Base-by-base conservation (phyloP, 2,329 filamentous ascomycete genomes). In the Elsinoe necatrix region DNA sequence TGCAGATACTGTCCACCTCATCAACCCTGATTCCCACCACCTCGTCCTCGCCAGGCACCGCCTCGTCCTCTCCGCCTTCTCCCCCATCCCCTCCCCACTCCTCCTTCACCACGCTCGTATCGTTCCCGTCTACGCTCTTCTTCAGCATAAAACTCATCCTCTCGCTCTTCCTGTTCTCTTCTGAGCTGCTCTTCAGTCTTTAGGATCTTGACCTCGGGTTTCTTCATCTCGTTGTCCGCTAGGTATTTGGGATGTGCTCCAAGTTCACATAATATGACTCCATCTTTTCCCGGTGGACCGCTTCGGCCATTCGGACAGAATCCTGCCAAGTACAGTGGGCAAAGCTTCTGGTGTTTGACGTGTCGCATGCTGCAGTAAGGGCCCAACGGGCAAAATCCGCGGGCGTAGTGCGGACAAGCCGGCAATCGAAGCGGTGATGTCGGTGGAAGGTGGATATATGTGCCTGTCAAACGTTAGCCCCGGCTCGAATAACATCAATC, bases 361-460 rank as follows among this genome's bases (percentile, higher is more conserved):
- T 98, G 93, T 63, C 91, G 87, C 73, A 95, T 90, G 21, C 86
- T 83, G 72, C 93, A 98, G 58, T 81, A 74, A 1, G 91, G 90
- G 0, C 93, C 93, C 8, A 97, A 79, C 16, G 89, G 89, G 66
- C 93, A 98, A 75, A 97, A 97, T 1, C 93, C 93, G 63, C 86
- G 84, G 60, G 96, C 90, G 75, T 96, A 98, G 56, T 70, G 68
- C 61, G 89, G 88, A 65, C 90, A 95, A 1, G 87, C 84, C 23
- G 84, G 88, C 64, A 89, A 71, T 68, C 59, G 70, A 61, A 60
- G 69, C 62, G 57, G 70, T 76, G 67, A 89, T 85, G 60, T 86
- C 84, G 68, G 89, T 80, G 51, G 90, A 87, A 70, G 64, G 59
- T 71, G 69, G 1, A 71, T 61, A 54, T 69, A 71, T 20, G 68